These are phyloP conservation scores for Cymbidium sinense DNA, from an alignment of 106 monocot species.

Conservation along the genomic window DNA sequence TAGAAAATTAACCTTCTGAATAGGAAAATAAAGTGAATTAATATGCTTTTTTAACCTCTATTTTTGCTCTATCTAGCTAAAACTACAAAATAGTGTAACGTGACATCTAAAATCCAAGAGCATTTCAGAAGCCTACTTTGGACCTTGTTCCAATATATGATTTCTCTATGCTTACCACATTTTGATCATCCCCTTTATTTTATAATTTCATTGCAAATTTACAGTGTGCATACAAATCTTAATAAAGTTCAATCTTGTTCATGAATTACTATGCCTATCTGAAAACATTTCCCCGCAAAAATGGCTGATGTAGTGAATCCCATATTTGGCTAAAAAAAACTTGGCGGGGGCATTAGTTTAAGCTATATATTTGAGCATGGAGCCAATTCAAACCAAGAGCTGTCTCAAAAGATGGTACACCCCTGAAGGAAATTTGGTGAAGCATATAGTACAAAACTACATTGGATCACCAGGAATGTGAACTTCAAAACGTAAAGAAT, in stretches of 20 bases:
- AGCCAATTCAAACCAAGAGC: no score
- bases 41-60: no score
- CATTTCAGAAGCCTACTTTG: background rate
- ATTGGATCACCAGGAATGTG: background rate
- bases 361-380: no score
- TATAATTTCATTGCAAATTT: background rate
- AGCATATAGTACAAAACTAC: background rate
- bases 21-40: no score
- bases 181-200: background rate
- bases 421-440: background rate
- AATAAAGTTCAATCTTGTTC: background rate
- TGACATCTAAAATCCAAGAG: no score
- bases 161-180: background rate
- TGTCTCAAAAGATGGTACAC: background rate
- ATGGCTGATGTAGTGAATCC: background rate
- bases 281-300: background rate
- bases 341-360: no score
- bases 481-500: background rate
- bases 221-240: background rate
- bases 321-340: background rate
- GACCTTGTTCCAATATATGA: background rate
- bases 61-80: no score
- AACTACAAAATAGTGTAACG: no score
- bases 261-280: background rate
- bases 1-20: no score